These are phyloP conservation scores for Plasmodium gonderi DNA, from an alignment of 169 alveolate genomes.

Conservation along the genomic window DNA sequence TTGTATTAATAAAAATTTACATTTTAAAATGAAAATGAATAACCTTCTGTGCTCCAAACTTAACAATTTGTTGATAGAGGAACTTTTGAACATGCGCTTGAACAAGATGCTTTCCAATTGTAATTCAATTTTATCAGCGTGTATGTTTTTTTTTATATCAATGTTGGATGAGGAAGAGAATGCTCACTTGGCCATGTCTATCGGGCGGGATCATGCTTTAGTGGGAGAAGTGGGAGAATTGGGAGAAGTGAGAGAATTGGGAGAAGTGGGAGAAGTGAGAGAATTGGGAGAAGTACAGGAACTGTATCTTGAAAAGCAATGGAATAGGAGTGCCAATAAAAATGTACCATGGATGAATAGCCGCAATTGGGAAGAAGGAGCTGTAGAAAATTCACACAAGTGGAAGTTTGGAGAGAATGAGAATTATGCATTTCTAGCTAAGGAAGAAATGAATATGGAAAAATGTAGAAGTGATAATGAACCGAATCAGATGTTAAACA, in stretches of 20 bases:
- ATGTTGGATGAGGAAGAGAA: constrained; percentile 40
- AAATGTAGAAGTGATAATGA: no score
- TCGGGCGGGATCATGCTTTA: neutral
- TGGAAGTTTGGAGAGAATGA: no score
- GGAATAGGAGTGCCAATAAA: neutral
- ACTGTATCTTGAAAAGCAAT: neutral
- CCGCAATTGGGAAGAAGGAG: no score
- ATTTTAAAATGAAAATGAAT: constrained; percentile 34
- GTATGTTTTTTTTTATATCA: constrained; percentile 58
- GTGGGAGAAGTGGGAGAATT: neutral
- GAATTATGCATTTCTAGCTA: no score
- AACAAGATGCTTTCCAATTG: neutral
- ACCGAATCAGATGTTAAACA: no score
- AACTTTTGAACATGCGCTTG: constrained; percentile 16
- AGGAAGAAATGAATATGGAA: no score
- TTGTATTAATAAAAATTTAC: constrained; percentile 1
- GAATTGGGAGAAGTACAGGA: neutral
- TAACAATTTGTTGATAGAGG: constrained; percentile 7
- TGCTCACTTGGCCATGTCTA: neutral
- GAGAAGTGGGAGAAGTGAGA: neutral
- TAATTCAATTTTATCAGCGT: constrained; percentile 21
- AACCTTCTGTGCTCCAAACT: constrained; percentile 13
- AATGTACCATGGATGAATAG: no score
- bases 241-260: neutral
- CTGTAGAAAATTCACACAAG: no score